A percentile compares a stretch with the other conserved stretches of the same genome.
Evolutionary conservation across 495 filamentous ascomycete species (phyloP).

Genomic region (Trichoderma orchidacearum): DNA sequence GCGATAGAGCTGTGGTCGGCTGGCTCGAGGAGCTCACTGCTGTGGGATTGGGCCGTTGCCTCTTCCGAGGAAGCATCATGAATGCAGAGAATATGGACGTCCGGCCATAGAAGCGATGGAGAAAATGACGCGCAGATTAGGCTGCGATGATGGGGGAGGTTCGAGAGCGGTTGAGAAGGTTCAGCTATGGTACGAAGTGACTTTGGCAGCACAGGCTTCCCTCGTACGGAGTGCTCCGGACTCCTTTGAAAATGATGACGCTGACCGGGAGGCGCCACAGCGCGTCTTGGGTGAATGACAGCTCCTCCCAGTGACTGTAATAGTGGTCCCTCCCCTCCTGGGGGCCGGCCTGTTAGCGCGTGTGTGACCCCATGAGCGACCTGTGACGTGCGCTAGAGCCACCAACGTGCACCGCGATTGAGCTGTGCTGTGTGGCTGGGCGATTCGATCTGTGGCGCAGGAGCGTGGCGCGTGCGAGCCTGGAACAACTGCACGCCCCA

Average conservation of each 20-base stretch:
- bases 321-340: neutral
- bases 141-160: neutral
- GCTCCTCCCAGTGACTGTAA: neutral
- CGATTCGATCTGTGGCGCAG: too few relatives aligned
- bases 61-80: constrained; percentile 4
- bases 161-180: neutral
- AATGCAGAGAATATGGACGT: neutral
- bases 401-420: neutral
- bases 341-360: neutral
- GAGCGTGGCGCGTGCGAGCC: neutral
- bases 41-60: constrained; percentile 2
- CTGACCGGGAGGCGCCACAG: neutral
- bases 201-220: too few relatives aligned
- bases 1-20: neutral
- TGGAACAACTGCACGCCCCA: neutral
- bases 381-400: neutral
- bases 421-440: neutral
- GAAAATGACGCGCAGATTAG: neutral
- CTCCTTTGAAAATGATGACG: neutral
- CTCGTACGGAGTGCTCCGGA: neutral
- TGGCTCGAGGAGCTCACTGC: neutral
- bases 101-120: neutral
- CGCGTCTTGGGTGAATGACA: neutral
- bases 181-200: neutral
- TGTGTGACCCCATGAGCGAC: too few relatives aligned